Conservation (phyloP, 2,329 filamentous ascomycete genomes). For the Didymella pinodella region DNA sequence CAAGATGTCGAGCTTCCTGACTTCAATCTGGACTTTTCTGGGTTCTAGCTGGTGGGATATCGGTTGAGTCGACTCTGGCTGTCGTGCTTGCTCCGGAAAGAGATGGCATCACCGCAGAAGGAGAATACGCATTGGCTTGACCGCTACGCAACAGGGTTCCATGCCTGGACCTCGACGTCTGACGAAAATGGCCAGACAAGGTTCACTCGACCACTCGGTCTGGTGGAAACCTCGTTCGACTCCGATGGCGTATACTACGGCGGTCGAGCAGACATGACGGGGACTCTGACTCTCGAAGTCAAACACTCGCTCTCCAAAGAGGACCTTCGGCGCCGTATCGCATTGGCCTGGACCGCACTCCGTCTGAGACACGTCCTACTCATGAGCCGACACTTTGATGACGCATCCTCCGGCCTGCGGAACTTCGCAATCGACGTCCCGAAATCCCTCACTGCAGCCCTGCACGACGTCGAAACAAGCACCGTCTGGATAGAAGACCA, state of each 20-base stretch:
- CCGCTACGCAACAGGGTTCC: conserved; percentile 50
- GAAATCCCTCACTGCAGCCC: conserved; percentile 36
- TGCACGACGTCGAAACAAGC: conserved; percentile 38
- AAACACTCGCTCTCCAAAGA: conserved; percentile 39
- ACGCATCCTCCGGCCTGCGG: conserved; percentile 23
- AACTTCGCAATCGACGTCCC: conserved; percentile 50
- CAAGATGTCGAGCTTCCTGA: neutral
- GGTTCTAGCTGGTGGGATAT: neutral
- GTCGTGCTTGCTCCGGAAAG: neutral
- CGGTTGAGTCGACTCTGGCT: neutral
- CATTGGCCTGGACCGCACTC: conserved; percentile 52
- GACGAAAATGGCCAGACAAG: conserved; percentile 20
- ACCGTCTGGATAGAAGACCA: conserved; percentile 53
- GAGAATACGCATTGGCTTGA: conserved; percentile 49
- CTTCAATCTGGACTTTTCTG: neutral
- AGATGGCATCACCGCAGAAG: conserved; percentile 3
- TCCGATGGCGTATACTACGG: conserved; percentile 54
- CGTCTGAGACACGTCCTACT: conserved; percentile 52
- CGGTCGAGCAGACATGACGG: conserved; percentile 57
- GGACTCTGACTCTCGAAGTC: conserved; percentile 49
- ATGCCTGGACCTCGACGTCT: conserved; percentile 43
- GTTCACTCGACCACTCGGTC: conserved; percentile 52
- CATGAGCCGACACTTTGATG: conserved; percentile 41
- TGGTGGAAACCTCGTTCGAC: conserved; percentile 57
- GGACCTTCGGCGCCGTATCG: conserved; percentile 46